Evolutionary conservation across 129 eudicot genomes (phyloP).

Genomic region (Saposhnikovia divaricata): DNA sequence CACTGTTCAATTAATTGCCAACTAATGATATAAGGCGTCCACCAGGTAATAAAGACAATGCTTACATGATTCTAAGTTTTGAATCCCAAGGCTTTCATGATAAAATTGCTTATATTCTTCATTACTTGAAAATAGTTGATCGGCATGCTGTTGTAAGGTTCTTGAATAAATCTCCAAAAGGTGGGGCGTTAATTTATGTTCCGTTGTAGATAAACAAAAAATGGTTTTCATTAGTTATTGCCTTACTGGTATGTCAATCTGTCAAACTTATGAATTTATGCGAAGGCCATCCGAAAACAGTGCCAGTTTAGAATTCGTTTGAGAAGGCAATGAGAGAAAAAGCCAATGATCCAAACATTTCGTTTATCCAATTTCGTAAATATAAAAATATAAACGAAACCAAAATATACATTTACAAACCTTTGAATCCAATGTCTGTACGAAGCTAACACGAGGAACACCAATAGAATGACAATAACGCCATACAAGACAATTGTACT

Average conservation of each 20-base stretch:
- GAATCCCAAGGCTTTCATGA: background rate
- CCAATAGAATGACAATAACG: slow-evolving; percentile 53
- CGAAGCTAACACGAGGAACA: slow-evolving; percentile 59
- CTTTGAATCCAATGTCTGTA: slow-evolving; percentile 81
- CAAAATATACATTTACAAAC: slow-evolving; percentile 24
- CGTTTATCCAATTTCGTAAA: slow-evolving; percentile 45
- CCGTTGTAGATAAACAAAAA: background rate
- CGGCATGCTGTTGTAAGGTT: background rate
- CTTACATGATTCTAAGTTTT: background rate
- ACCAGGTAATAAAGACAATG: background rate
- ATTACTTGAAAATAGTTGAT: background rate
- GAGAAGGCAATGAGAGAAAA: background rate
- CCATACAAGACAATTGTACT: slow-evolving; percentile 53
- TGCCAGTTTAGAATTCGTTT: background rate
- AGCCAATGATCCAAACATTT: slow-evolving; percentile 65
- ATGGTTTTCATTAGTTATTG: background rate
- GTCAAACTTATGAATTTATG: background rate
- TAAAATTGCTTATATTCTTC: background rate
- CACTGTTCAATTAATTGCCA: background rate
- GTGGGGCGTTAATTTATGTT: background rate
- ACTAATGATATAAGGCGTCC: background rate
- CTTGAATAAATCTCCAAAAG: background rate
- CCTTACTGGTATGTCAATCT: background rate
- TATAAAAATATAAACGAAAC: background rate
- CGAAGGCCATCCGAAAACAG: background rate